Evolutionary conservation across 306 rosid species (phyloP), one percentile per base, ranked within the genome.

Genomic region (Cicer yamashitae): DNA sequence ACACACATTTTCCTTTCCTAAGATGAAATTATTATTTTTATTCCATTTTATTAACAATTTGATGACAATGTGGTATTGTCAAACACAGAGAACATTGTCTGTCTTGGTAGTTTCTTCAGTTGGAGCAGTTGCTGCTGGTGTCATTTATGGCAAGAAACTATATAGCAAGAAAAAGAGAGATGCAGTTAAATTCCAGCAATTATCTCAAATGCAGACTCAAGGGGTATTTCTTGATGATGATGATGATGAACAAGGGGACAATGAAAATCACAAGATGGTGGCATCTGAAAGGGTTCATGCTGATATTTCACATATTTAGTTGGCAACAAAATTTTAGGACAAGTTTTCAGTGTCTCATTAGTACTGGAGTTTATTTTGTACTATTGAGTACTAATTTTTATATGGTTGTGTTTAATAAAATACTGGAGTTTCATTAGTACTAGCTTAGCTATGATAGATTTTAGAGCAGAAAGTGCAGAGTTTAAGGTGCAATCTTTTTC

Each of bases 81-180:
- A 40, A 57, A 17, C 25, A 39, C 86, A 77, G 76, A 71, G 13
- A 20, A 73, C 73, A 43, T 46, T 41, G 30, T 45, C 22, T 51
- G 20, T 77, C 10, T 67, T 77, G 73, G 80, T 60, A 34, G 7
- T 77, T 58, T 67, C 67, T 34, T 82, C 74, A 6, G 74, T 74
- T 14, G 83, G 81, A 74, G 86, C 70, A 52, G 74, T 65, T 68
- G 80, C 41, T 52, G 81, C 38, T 37, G 80, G 77, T 74, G 81
- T 74, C 41, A 67, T 78, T 7, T 83, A 83, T 83, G 73, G 57
- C 14, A 82, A 77, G 67, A 73, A 78, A 73, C 12, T 77, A 40
- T 51, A 22, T 68, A 78, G 62, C n/a, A 78, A 73, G 69, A 73
- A 61, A 52, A 78, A 68, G 39, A 73, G 40, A 59, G 62, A 77